Conservation (phyloP, 2,329 filamentous ascomycete species). For the Phoma herbarum region DNA sequence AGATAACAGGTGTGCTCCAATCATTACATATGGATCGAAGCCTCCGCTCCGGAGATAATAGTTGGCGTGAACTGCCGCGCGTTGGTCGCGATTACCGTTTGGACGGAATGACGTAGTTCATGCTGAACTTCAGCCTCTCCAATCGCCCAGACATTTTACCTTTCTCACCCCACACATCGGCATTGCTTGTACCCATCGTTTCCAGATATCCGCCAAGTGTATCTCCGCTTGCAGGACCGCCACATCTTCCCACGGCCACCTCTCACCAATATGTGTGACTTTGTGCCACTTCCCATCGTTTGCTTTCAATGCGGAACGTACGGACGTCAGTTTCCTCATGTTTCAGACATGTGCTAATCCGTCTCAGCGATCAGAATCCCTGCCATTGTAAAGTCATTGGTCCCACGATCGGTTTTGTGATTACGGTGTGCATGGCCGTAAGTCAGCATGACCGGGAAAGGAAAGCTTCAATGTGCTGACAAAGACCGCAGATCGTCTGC, state of each 20-base stretch:
- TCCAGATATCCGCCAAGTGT: background rate
- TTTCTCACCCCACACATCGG: background rate
- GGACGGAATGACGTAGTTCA: constrained; percentile 12
- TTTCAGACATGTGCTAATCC: constrained; percentile 21
- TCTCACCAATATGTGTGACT: constrained; percentile 34
- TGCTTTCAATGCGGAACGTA: constrained; percentile 64
- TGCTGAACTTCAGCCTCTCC: constrained; percentile 17
- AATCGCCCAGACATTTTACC: constrained; percentile 1
- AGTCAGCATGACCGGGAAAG: constrained; percentile 29
- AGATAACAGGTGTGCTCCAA: background rate
- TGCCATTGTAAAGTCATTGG: constrained; percentile 66
- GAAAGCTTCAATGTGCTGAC: constrained; percentile 19
- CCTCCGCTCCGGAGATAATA: constrained; percentile 1
- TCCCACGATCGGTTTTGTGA: constrained; percentile 62
- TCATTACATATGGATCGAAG: background rate
- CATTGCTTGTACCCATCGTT: background rate
- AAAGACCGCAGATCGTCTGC: constrained; percentile 56
- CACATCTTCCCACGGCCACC: background rate
- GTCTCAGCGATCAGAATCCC: constrained; percentile 62
- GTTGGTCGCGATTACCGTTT: constrained; percentile 6
- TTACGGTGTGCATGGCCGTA: constrained; percentile 61
- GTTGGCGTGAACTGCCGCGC: constrained; percentile 11
- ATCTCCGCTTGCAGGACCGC: background rate
- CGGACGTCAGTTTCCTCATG: constrained; percentile 11
- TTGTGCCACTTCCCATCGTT: constrained; percentile 59